Evolutionary conservation across 148 eudicot genomes (phyloP).

Genomic region (Silene conica): DNA sequence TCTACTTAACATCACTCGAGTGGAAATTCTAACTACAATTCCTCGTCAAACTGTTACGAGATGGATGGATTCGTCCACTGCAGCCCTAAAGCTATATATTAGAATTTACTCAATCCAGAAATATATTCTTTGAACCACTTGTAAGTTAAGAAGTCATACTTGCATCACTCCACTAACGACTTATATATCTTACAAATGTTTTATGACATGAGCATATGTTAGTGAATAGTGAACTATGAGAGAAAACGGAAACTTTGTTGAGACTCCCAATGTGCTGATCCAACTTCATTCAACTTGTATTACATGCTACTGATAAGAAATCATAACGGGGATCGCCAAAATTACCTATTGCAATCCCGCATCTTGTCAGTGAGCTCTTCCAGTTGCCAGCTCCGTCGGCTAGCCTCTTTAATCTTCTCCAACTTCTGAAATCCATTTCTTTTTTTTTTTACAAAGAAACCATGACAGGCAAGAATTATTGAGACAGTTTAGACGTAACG

Average conservation of each 20-base stretch:
- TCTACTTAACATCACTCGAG: no score
- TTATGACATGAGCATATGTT: not conserved
- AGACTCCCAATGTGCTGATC: not conserved
- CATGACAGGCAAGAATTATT: not conserved
- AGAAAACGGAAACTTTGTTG: not conserved
- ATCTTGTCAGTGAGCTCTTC: no score
- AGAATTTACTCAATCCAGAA: not conserved
- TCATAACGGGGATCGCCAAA: not conserved
- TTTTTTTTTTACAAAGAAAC: conserved; percentile 7
- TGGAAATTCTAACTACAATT: not conserved
- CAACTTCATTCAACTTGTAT: not conserved
- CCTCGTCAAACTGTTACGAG: not conserved
- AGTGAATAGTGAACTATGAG: not conserved
- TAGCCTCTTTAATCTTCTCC: no score
- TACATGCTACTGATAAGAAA: not conserved
- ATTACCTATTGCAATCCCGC: no score
- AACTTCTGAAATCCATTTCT: no score
- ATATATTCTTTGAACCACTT: not conserved
- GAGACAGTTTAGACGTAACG: not conserved
- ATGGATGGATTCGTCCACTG: not conserved
- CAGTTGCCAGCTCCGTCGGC: no score
- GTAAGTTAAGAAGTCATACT: not conserved
- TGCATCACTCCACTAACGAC: no score
- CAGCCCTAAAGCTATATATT: not conserved
- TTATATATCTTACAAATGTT: no score